Evolutionary conservation across 129 eudicot species (phyloP).

Genomic region (Pulicaria dysenterica): DNA sequence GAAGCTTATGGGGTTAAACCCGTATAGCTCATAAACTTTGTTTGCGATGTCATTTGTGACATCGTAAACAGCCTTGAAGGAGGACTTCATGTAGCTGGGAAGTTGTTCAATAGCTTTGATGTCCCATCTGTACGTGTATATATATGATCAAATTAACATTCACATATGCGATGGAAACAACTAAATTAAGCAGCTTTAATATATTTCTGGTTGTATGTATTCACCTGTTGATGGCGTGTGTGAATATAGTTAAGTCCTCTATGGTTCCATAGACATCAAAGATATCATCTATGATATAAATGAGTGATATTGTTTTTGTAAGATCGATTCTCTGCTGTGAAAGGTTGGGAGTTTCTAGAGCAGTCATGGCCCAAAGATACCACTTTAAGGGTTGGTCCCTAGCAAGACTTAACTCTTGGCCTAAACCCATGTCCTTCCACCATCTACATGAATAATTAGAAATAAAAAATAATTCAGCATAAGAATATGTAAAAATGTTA

Average conservation of each 20-base stretch:
- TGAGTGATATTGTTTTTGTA: slow-evolving; percentile 42
- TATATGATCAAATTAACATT: no score
- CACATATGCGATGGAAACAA: no score
- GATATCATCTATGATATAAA: slow-evolving; percentile 54
- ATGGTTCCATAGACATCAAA: slow-evolving; percentile 51
- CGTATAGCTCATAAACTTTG: slow-evolving; percentile 28
- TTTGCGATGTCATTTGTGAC: slow-evolving; percentile 36
- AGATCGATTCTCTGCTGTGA: slow-evolving; percentile 40
- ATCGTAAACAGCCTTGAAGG: slow-evolving; percentile 42
- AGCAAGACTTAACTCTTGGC: slow-evolving; percentile 35
- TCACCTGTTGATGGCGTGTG: slow-evolving; percentile 47
- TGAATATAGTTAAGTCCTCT: slow-evolving; percentile 42
- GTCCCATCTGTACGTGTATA: slow-evolving; percentile 42
- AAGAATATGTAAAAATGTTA: no score
- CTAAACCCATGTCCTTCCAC: slow-evolving; percentile 42
- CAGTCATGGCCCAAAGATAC: slow-evolving; percentile 50
- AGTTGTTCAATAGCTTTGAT: slow-evolving; percentile 20
- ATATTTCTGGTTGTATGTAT: no score
- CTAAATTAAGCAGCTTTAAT: neutral
- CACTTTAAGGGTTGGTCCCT: slow-evolving; percentile 57
- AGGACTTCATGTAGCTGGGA: slow-evolving; percentile 51
- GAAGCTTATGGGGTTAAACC: slow-evolving; percentile 36
- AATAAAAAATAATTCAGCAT: no score
- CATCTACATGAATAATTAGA: slow-evolving; percentile 29
- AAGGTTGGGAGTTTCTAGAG: slow-evolving; percentile 33